Percentiles rank a stretch among this genome's conserved stretches.
Conservation (phyloP, 1,139 yeast genomes). For the Geotrichum klebahnii region DNA sequence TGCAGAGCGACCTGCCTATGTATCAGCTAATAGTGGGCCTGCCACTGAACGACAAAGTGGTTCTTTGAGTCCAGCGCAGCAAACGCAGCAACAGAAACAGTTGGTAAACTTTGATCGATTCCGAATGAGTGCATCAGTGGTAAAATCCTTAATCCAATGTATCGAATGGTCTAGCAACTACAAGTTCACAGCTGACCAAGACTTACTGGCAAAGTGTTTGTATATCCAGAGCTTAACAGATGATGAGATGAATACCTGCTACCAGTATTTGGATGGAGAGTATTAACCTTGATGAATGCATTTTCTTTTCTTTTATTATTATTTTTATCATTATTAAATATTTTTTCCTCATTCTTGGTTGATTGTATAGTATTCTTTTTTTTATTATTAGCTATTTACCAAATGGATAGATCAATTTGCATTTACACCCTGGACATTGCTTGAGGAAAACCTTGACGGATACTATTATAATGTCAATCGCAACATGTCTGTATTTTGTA, state of each 20-base stretch:
- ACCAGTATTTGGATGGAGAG: constrained; percentile 18
- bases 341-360: no score
- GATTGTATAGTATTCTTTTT: no score
- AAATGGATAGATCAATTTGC: no score
- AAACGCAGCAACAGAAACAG: constrained; percentile 31
- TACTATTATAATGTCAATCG: no score
- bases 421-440: no score
- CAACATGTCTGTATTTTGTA: no score
- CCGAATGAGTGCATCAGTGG: constrained; percentile 71
- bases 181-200: constrained; percentile 47
- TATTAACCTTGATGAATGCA: no score
- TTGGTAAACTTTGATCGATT: constrained; percentile 74
- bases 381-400: no score
- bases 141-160: constrained; percentile 72
- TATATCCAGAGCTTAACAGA: constrained; percentile 73
- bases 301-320: no score
- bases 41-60: no score
- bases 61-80: constrained; percentile 18
- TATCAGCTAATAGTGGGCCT: constrained; percentile 15
- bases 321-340: no score
- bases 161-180: constrained; percentile 81
- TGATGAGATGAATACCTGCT: constrained; percentile 62
- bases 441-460: no score
- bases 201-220: constrained; percentile 73
- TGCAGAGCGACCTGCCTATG: constrained; percentile 52